Percentiles rank a stretch among this genome's conserved stretches.
Conservation (phyloP, 169 alveolate genomes). For the Sarcocystis neurona region DNA sequence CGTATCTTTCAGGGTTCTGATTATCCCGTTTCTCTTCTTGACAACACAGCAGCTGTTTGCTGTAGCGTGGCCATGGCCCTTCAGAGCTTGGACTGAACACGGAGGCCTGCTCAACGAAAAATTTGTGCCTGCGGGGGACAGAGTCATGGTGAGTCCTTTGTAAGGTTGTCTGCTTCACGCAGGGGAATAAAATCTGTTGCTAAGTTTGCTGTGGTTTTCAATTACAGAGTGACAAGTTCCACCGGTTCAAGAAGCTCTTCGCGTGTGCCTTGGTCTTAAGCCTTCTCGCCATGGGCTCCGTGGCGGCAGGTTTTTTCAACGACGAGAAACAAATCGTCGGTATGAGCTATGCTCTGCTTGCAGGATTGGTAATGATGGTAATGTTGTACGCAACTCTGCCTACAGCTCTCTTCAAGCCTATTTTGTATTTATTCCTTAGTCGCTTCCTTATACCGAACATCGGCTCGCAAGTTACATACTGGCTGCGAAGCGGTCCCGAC, state of each 20-base stretch:
- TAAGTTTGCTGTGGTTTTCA: neutral
- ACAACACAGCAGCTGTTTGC: slow-evolving; percentile 56
- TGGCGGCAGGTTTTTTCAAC: slow-evolving; percentile 54
- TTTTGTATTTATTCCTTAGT: slow-evolving; percentile 47
- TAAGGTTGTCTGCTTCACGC: neutral
- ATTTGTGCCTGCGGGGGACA: slow-evolving; percentile 17
- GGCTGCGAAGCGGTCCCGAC: slow-evolving; percentile 58
- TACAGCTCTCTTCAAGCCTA: slow-evolving; percentile 46
- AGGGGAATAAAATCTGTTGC: neutral
- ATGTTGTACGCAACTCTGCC: slow-evolving; percentile 57
- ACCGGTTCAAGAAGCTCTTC: slow-evolving; percentile 48
- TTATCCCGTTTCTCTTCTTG: slow-evolving; percentile 47
- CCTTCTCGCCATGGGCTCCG: slow-evolving; percentile 50
- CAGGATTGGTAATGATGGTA: slow-evolving; percentile 36
- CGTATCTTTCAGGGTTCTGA: slow-evolving; percentile 46
- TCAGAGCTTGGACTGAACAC: slow-evolving; percentile 43
- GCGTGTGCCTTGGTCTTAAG: slow-evolving; percentile 53
- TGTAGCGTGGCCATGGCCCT: slow-evolving; percentile 61
- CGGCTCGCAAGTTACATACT: slow-evolving; percentile 53
- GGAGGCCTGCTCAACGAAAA: slow-evolving; percentile 46
- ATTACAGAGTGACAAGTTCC: neutral
- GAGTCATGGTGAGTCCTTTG: slow-evolving; percentile 37
- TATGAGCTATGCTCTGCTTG: slow-evolving; percentile 39
- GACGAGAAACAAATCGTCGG: slow-evolving; percentile 51
- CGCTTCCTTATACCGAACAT: slow-evolving; percentile 55